Evolutionary conservation across 176 grass and related monocot species (phyloP).

Genomic region (Panicum miliaceum): DNA sequence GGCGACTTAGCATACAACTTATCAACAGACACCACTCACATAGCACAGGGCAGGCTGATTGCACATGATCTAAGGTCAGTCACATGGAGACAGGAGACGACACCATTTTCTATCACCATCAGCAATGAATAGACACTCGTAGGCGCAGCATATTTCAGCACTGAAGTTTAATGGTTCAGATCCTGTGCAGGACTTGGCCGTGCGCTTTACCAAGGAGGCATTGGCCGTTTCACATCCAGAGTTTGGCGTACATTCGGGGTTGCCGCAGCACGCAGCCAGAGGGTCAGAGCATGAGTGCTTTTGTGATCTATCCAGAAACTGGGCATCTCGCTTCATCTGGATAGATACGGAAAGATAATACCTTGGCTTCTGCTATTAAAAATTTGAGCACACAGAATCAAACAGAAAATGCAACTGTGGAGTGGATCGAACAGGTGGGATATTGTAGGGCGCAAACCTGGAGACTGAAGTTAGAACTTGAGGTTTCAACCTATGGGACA

Average conservation of each 20-base stretch:
- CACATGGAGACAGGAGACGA: not conserved
- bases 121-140: not conserved
- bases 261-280: too few species aligned
- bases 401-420: not conserved
- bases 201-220: not conserved
- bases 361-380: not conserved
- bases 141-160: not conserved
- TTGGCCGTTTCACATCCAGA: not conserved
- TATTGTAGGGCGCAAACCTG: conserved; percentile 1
- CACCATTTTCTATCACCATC: not conserved
- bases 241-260: not conserved
- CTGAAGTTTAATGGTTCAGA: not conserved
- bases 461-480: not conserved
- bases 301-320: not conserved
- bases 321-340: too few species aligned
- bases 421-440: not conserved
- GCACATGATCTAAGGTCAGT: not conserved
- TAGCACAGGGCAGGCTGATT: not conserved
- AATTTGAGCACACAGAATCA: not conserved
- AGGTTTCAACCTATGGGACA: not conserved
- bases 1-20: not conserved
- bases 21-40: not conserved
- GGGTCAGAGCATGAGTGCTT: not conserved
- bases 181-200: not conserved
- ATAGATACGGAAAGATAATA: not conserved